phyloP scores from a whole-genome alignment of 805 yeast species.

The Ogataea populi-albae region DNA sequence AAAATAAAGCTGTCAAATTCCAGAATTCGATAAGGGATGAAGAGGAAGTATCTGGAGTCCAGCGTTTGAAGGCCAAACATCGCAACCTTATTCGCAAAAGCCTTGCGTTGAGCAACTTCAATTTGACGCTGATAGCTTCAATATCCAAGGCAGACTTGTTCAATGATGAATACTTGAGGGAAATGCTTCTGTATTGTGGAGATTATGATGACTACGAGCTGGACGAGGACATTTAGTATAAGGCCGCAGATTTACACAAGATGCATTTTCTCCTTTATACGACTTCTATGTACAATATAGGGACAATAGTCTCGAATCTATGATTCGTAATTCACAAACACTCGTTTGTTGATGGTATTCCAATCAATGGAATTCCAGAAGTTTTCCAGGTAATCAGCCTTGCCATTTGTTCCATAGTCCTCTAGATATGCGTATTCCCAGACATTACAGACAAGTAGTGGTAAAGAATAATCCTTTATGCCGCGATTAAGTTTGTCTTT shows the following conservation, averaged over 20 bases:
- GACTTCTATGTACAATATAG: conserved; percentile 10
- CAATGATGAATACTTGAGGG: conserved; percentile 27
- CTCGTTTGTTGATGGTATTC: conserved; percentile 60
- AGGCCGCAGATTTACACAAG: no score
- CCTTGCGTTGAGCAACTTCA: conserved; percentile 28
- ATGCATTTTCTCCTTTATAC: background rate
- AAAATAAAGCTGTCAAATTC: conserved; percentile 17
- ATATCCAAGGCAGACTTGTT: conserved; percentile 33
- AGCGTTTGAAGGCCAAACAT: conserved; percentile 14
- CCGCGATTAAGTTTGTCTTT: conserved; percentile 24
- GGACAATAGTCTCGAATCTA: conserved; percentile 1
- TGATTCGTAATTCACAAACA: conserved; percentile 24
- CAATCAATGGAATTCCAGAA: conserved; percentile 82
- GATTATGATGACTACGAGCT: conserved; percentile 29
- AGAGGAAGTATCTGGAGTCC: conserved; percentile 13
- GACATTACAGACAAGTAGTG: conserved; percentile 71
- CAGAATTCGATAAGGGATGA: conserved; percentile 12
- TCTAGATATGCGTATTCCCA: conserved; percentile 89
- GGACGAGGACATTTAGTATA: conserved; percentile 22
- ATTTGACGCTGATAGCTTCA: conserved; percentile 33
- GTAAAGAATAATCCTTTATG: conserved; percentile 62
- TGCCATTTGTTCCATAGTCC: conserved; percentile 82
- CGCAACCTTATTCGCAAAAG: conserved; percentile 19
- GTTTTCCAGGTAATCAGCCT: conserved; percentile 67
- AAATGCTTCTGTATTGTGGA: conserved; percentile 31